These are phyloP conservation scores for Trichosanthes cucumerina DNA, from an alignment of 306 rosid species.

Conservation along the genomic window DNA sequence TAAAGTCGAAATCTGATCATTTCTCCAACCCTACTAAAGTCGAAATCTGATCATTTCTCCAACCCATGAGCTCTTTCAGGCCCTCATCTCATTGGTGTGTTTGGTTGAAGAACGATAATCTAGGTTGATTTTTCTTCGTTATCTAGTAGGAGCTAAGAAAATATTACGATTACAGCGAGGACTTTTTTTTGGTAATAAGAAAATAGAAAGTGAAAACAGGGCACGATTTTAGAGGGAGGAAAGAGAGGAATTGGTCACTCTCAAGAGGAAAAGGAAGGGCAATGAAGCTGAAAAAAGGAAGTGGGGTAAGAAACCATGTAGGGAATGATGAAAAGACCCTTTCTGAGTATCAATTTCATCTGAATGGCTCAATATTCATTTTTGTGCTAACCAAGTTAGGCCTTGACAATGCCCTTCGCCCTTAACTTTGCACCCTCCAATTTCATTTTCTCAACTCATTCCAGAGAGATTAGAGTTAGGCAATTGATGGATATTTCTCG, in stretches of 20 bases:
- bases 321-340: conserved; percentile 25
- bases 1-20: too few species aligned
- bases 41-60: too few species aligned
- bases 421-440: background rate
- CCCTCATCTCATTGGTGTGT: too few species aligned
- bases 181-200: background rate
- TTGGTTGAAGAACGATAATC: background rate
- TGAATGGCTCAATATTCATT: conserved; percentile 25
- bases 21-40: too few species aligned
- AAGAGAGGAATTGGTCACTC: background rate
- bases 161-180: background rate
- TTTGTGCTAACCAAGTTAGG: conserved; percentile 60
- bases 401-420: background rate
- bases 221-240: background rate
- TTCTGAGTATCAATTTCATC: conserved; percentile 24
- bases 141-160: background rate
- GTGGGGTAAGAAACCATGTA: conserved; percentile 18
- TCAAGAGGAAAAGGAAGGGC: background rate
- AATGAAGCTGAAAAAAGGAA: background rate
- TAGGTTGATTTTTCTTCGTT: background rate
- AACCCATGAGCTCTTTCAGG: too few species aligned
- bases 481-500: background rate
- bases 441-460: background rate
- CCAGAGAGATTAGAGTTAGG: background rate
- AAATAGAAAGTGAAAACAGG: background rate